Evolutionary conservation across 2,329 filamentous ascomycete genomes (phyloP).

Genomic region (Aureobasidium sp.): DNA sequence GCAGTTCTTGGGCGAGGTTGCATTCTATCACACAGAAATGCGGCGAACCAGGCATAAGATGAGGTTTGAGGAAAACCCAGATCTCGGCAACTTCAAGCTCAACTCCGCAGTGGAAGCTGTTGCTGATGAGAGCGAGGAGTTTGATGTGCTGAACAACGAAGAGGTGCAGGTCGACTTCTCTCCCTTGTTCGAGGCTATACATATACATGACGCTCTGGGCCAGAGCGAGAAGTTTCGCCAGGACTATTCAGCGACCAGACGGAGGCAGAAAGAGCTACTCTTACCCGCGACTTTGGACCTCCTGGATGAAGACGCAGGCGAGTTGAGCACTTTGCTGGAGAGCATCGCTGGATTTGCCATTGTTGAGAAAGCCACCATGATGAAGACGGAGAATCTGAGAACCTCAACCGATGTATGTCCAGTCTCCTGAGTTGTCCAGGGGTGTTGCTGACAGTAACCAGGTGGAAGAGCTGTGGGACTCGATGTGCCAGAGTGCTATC

Average conservation of each 20-base stretch:
- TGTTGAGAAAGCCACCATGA: conserved; percentile 90
- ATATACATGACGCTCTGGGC: conserved; percentile 91
- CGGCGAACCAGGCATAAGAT: conserved; percentile 77
- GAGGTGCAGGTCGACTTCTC: conserved; percentile 92
- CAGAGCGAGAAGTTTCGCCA: conserved; percentile 84
- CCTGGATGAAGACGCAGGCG: conserved; percentile 72
- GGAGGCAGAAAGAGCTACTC: conserved; percentile 85
- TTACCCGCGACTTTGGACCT: conserved; percentile 71
- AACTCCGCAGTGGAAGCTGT: conserved; percentile 96
- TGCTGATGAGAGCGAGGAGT: conserved; percentile 90
- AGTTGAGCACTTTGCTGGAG: conserved; percentile 84
- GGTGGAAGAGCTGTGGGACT: conserved; percentile 98
- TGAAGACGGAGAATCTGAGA: conserved; percentile 73
- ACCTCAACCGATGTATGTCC: conserved; percentile 67
- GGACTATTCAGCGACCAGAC: conserved; percentile 86
- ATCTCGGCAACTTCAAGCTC: conserved; percentile 75
- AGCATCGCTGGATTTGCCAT: conserved; percentile 95
- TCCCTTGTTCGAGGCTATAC: conserved; percentile 86
- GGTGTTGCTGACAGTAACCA: conserved; percentile 29
- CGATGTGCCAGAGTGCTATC: conserved; percentile 87
- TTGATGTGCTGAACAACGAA: conserved; percentile 91
- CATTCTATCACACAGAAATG: conserved; percentile 92
- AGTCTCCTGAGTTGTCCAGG: background rate
- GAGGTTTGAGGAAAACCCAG: conserved; percentile 66
- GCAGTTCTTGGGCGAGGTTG: conserved; percentile 90